Conservation (phyloP, 257 asterid genomes). For the Solanum corneliomulleri region DNA sequence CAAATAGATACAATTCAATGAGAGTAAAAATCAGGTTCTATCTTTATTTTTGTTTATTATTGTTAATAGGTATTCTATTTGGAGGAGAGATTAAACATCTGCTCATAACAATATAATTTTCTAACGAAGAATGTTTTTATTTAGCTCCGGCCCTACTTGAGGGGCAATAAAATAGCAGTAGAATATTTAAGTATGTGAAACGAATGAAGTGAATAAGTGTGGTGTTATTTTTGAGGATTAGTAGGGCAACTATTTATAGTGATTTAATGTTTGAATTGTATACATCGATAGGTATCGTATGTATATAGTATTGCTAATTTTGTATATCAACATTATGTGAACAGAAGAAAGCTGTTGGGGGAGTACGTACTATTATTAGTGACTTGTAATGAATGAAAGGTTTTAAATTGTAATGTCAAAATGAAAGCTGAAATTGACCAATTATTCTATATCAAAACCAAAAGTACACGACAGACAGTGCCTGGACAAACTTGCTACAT, state of each 20-base stretch:
- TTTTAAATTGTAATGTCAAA: not conserved
- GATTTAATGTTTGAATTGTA: not conserved
- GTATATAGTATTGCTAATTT: not conserved
- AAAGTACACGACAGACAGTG: not conserved
- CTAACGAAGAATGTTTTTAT: no score
- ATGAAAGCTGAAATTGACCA: not conserved
- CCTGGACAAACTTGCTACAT: not conserved
- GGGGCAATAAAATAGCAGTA: not conserved
- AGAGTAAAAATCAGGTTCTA: no score
- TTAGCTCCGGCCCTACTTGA: not conserved
- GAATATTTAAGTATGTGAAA: not conserved
- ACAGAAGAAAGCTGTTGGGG: not conserved
- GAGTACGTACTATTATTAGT: not conserved
- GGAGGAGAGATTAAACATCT: no score
- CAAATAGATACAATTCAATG: no score
- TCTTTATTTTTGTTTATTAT: no score
- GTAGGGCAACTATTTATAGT: not conserved
- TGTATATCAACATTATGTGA: not conserved
- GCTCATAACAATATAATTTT: no score
- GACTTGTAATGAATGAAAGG: not conserved
- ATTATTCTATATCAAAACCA: not conserved
- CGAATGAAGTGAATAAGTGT: not conserved
- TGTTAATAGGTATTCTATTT: no score
- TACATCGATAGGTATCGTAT: not conserved
- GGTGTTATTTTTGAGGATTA: not conserved